Evolutionary conservation across 2,329 filamentous ascomycete species (phyloP).

Genomic region (Hysterium pulicare): DNA sequence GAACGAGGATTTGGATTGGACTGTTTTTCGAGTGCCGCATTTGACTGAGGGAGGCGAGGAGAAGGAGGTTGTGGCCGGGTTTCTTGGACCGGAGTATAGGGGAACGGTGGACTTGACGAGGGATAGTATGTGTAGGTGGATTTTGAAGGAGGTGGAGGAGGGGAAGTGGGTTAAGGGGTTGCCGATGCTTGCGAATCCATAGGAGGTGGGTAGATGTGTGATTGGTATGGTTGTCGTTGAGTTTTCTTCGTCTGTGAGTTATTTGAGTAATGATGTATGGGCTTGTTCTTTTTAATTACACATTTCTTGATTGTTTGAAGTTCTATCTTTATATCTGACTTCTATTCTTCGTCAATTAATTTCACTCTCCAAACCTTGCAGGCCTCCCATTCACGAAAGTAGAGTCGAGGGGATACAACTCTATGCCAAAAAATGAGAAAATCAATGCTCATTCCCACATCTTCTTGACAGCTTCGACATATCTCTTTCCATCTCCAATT

Average conservation of each 20-base stretch:
- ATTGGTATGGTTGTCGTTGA: too few species aligned
- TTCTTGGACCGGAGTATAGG: slow-evolving; percentile 3
- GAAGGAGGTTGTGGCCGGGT: slow-evolving; percentile 2
- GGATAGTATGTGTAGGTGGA: slow-evolving; percentile 8
- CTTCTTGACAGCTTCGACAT: slow-evolving; percentile 43
- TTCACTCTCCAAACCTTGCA: too few species aligned
- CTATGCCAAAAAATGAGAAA: too few species aligned
- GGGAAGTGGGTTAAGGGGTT: slow-evolving; percentile 6
- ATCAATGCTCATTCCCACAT: too few species aligned
- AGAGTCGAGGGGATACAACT: too few species aligned
- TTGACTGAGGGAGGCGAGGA: slow-evolving; percentile 5
- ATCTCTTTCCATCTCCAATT: slow-evolving; percentile 50
- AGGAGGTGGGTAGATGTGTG: neutral
- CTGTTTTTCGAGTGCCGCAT: slow-evolving; percentile 10
- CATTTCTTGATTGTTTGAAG: too few species aligned
- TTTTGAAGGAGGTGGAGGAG: slow-evolving; percentile 8
- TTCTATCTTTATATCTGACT: too few species aligned
- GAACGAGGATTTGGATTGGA: slow-evolving; percentile 7
- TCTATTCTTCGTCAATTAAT: too few species aligned
- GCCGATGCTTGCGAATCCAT: slow-evolving; percentile 3
- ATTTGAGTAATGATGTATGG: too few species aligned
- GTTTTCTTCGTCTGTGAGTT: too few species aligned
- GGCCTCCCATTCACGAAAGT: too few species aligned
- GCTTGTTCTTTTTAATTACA: too few species aligned
- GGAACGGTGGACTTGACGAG: slow-evolving; percentile 3